A percentile compares a stretch with the other conserved stretches of the same genome.
These are phyloP conservation scores for Aspergillus clavatus DNA, from an alignment of 2,329 filamentous ascomycete species.

Conservation along the genomic window DNA sequence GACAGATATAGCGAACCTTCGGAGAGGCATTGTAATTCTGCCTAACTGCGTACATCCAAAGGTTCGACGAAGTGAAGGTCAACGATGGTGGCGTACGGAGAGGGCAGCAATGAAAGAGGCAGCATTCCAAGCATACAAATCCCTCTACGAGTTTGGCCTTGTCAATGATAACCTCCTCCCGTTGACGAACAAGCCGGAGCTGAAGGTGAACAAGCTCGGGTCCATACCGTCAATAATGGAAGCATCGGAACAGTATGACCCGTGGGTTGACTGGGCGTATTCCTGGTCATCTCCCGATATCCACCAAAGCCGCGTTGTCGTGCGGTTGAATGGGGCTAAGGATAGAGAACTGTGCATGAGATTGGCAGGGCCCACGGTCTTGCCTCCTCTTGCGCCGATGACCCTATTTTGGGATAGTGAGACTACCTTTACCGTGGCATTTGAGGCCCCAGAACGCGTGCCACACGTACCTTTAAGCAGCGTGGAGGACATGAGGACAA, in stretches of 20 bases:
- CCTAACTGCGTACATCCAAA: slow-evolving; percentile 64
- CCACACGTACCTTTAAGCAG: slow-evolving; percentile 10
- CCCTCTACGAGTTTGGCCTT: slow-evolving; percentile 64
- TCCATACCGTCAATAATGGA: slow-evolving; percentile 20
- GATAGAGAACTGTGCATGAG: slow-evolving; percentile 16
- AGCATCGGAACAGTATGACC: slow-evolving; percentile 27
- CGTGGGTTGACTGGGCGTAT: slow-evolving; percentile 25
- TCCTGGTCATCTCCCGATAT: slow-evolving; percentile 21
- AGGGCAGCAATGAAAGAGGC: slow-evolving; percentile 72
- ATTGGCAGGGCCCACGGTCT: slow-evolving; percentile 16
- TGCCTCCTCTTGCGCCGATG: slow-evolving; percentile 18
- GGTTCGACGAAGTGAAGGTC: slow-evolving; percentile 53
- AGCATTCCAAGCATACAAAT: slow-evolving; percentile 72
- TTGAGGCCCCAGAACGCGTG: slow-evolving; percentile 11
- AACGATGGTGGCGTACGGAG: slow-evolving; percentile 62
- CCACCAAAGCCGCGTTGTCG: slow-evolving; percentile 19
- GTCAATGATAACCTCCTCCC: slow-evolving; percentile 77
- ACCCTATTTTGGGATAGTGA: slow-evolving; percentile 28
- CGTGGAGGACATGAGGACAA: slow-evolving; percentile 31
- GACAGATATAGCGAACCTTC: slow-evolving; percentile 12
- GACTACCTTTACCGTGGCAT: slow-evolving; percentile 16
- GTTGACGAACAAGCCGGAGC: slow-evolving; percentile 29
- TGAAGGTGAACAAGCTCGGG: slow-evolving; percentile 9
- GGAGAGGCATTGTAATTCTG: slow-evolving; percentile 60
- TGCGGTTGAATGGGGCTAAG: slow-evolving; percentile 12